These are phyloP conservation scores for Nakazawaea peltata DNA, from an alignment of 805 yeast species.

Conservation along the genomic window DNA sequence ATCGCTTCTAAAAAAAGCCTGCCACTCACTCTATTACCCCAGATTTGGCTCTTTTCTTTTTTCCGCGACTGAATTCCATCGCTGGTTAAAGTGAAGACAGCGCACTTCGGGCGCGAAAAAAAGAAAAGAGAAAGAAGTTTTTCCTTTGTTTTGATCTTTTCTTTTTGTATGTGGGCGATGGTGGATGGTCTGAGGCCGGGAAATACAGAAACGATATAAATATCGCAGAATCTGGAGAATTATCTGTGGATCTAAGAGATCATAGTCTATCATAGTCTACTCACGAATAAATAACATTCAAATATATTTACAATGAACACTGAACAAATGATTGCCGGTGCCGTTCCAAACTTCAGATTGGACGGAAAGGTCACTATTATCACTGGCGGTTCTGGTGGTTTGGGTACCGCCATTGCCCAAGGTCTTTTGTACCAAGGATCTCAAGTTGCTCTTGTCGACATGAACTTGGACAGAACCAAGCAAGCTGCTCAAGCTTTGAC, in stretches of 20 bases:
- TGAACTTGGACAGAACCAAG: conserved; percentile 51
- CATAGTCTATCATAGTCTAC: no score
- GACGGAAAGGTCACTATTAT: conserved; percentile 66
- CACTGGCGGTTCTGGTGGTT: conserved; percentile 81
- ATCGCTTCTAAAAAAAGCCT: no score
- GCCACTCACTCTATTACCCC: conserved; percentile 4
- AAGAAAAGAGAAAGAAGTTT: conserved; percentile 1
- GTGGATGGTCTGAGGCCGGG: no score
- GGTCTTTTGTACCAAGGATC: conserved; percentile 74
- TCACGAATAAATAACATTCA: neutral
- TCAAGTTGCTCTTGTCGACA: conserved; percentile 63
- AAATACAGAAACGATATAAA: no score
- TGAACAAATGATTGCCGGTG: conserved; percentile 23
- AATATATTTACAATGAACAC: neutral
- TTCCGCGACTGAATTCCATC: neutral
- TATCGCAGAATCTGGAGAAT: no score
- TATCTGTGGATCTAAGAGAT: no score
- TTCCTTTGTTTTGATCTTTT: conserved; percentile 1
- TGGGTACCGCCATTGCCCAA: conserved; percentile 55
- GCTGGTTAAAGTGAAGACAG: no score
- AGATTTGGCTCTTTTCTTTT: conserved; percentile 5
- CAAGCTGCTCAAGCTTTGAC: conserved; percentile 42
- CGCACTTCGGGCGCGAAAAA: neutral
- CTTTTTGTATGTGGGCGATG: neutral
- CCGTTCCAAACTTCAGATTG: conserved; percentile 57